Evolutionary conservation across 2,329 filamentous ascomycete species (phyloP), one percentile per base, ranked within the genome.

Genomic region (Bipolaris cookei): DNA sequence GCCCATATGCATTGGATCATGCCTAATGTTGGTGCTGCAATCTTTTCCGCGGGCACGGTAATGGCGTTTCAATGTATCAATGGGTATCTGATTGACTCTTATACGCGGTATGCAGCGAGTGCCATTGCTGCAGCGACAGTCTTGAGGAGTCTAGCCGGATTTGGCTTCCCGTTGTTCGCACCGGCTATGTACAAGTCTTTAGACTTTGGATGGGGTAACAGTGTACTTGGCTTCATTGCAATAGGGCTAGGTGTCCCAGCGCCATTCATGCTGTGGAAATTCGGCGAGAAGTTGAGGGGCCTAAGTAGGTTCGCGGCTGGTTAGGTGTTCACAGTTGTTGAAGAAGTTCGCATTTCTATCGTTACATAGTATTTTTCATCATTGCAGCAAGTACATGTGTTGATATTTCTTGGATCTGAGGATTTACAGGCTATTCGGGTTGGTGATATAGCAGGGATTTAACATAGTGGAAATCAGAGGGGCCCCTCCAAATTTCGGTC

Each of bases 11-110:
- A 85, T 62, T 85, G 84, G 80, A 82, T 85, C 39, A 76, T 81
- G 48, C 83, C 84, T 0, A 82, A 86, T 52, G 80, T 86, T 39
- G 83, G 84, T 0, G 81, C 83, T 0, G 73, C 72, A 0, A 62
- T 86, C 0, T 81, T 86, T 52, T 79, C 80, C 6, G 78, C 77
- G 1, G 82, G 83, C 20, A 70, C 56, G 42, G 84, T 81, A 56
- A 61, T 81, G 4, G 71, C 71, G 1, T 77, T 79, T 51, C 74
- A 81, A 52, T 80, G 77, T 20, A 74, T 80, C 16, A 77, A 78
- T 67, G 73, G 76, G 1, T 82, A 81, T 59, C 67, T 82, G 2
- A 78, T 82, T 6, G 80, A 82, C 56, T 69, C 75, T 1, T 82
- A 81, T 54, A 76, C 77, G n/a, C 58, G 75, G 23, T 81, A 79